phyloP scores from a whole-genome alignment of 306 rosid genomes.

The Ormosia emarginata region DNA sequence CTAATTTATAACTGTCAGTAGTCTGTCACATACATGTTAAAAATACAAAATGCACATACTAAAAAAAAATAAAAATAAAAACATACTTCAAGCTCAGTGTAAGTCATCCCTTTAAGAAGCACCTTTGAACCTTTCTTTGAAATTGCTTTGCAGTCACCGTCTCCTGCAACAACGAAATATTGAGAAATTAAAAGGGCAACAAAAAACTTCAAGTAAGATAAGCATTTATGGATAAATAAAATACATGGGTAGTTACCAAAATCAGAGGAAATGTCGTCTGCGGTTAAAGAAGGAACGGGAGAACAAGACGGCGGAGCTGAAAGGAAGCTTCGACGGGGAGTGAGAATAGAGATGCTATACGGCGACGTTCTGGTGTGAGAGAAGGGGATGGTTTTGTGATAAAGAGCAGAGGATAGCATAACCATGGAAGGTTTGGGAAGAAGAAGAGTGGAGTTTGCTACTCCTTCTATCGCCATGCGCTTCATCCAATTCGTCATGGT shows the following conservation, averaged over 20 bases:
- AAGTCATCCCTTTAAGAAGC: constrained; percentile 78
- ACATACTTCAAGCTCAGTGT: constrained; percentile 68
- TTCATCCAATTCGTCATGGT: constrained; percentile 45
- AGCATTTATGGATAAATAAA: not conserved
- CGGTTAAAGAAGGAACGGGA: constrained; percentile 22
- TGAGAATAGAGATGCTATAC: constrained; percentile 18
- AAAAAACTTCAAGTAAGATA: not conserved
- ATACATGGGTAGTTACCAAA: constrained; percentile 30
- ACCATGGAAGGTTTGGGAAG: constrained; percentile 24
- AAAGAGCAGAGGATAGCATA: constrained; percentile 8
- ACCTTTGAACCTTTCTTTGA: constrained; percentile 38
- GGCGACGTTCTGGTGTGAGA: constrained; percentile 24
- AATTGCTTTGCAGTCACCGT: constrained; percentile 5
- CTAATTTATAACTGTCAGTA: not conserved
- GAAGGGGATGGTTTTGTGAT: constrained; percentile 20
- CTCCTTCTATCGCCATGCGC: constrained; percentile 30
- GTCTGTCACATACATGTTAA: not conserved
- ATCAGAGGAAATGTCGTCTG: constrained; percentile 23
- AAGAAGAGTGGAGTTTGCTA: constrained; percentile 20
- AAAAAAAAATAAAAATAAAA: not conserved
- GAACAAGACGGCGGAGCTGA: constrained; percentile 33
- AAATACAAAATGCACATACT: not conserved
- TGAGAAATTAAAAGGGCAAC: not conserved
- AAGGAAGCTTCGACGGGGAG: constrained; percentile 37
- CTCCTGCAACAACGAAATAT: constrained; percentile 23